phyloP scores from a whole-genome alignment of 768 basidiomycete species.

The Phylloporus scabripes region DNA sequence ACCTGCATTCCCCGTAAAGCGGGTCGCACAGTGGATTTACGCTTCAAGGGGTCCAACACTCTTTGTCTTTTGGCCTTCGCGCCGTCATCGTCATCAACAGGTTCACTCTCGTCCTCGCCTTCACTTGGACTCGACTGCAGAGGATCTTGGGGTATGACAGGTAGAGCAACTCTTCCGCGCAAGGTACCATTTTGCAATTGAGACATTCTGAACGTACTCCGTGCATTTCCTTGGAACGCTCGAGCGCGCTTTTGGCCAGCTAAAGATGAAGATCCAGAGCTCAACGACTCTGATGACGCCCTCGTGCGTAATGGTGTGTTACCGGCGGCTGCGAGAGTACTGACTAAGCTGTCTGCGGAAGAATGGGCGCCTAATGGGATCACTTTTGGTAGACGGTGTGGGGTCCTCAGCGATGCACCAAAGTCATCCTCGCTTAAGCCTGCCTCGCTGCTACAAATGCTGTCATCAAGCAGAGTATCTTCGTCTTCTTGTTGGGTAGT shows the following conservation, averaged over 20 bases:
- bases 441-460: conserved; percentile 23
- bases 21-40: conserved; percentile 26
- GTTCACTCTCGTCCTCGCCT: conserved; percentile 16
- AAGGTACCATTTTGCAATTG: conserved; percentile 23
- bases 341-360: conserved; percentile 24
- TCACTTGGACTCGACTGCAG: conserved; percentile 21
- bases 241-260: conserved; percentile 40
- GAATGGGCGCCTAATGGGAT: conserved; percentile 20
- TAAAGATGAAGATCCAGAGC: conserved; percentile 33
- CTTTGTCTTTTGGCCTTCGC: conserved; percentile 22
- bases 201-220: not conserved
- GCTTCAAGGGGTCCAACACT: conserved; percentile 22
- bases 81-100: conserved; percentile 3
- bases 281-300: conserved; percentile 40
- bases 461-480: conserved; percentile 21
- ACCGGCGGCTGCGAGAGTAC: conserved; percentile 36
- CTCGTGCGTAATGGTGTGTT: conserved; percentile 36
- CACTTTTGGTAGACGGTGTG: conserved; percentile 32
- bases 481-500: conserved; percentile 11
- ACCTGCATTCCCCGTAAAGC: conserved; percentile 3
- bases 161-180: conserved; percentile 17
- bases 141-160: conserved; percentile 7
- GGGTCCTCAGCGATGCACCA: conserved; percentile 63
- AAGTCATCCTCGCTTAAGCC: conserved; percentile 48
- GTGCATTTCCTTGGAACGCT: conserved; percentile 3